Base-by-base conservation (phyloP, 2,329 filamentous ascomycete species). In the Neofusicoccum cordaticola region DNA sequence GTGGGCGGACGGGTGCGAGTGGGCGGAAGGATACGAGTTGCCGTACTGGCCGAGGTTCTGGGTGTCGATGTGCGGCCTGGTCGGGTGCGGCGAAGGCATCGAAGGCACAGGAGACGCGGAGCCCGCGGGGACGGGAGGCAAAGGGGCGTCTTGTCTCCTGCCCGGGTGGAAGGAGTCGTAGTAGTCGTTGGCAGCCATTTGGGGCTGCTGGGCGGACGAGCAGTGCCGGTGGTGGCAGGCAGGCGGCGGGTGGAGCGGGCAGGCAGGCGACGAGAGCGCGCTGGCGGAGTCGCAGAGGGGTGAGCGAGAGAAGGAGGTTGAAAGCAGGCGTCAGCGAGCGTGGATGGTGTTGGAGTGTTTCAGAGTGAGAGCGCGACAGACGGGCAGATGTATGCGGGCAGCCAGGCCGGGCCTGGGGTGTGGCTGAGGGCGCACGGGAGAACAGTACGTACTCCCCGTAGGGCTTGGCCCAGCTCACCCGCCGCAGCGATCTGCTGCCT, bases 171-270 rank as follows among this genome's bases (percentile, higher is more conserved):
- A 78, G 17, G 73, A 78, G 67, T 83, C 81, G 78, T 90, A 90
- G 78, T 91, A 91, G 71, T 90, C 85, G 77, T 81, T 80, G 64
- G 80, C 75, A 51, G 81, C 80, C 81, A 83, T 83, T 65, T 61
- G 65, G 69, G 57, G 53, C 64, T 37, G 64, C 17, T 17, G 45
- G 11, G 56, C 13, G 47, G 39, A 47, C 27, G 27, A 34, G 52
- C 19, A 19, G 62, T 41, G 51, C 56, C 56, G 56, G 41, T 39
- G 17, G 15, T 22, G 13, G 51, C 3, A 37, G 11, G 37, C 11
- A 39, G 37, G 37, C 37, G 37, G 37, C 27, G 27, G 27, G 27
- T 7, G 47, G 35, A 41, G 47, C 57, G 44, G 17, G 44, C 57
- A 44, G 45, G 9, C 35, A 37, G 35, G 35, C 58, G 19, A 50